Evolutionary conservation across 2,329 filamentous ascomycete genomes (phyloP).

Genomic region (Penicillium digitatum): DNA sequence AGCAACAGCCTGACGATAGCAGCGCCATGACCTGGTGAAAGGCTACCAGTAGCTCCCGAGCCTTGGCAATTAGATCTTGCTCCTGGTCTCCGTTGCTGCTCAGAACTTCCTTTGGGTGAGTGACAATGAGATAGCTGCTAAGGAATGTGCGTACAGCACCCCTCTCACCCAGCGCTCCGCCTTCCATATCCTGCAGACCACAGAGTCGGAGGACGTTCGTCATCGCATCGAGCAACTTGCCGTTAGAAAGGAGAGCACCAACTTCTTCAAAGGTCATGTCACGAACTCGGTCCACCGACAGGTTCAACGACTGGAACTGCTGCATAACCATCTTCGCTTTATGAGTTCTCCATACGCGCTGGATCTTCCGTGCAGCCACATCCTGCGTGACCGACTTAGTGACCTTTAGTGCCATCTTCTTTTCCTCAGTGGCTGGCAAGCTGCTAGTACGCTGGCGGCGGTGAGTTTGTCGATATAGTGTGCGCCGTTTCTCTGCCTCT

Average conservation of each 20-base stretch:
- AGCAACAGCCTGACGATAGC: constrained; percentile 44
- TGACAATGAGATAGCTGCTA: constrained; percentile 60
- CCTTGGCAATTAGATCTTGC: constrained; percentile 58
- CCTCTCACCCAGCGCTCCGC: constrained; percentile 46
- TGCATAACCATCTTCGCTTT: constrained; percentile 48
- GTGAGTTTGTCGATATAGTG: constrained; percentile 45
- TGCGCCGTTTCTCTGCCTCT: constrained; percentile 57
- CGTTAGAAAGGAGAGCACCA: constrained; percentile 52
- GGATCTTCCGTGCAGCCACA: constrained; percentile 55
- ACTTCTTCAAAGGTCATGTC: constrained; percentile 58
- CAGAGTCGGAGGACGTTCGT: constrained; percentile 55
- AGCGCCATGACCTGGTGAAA: constrained; percentile 54
- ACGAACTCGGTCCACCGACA: constrained; percentile 52
- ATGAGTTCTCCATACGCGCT: constrained; percentile 55
- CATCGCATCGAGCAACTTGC: constrained; percentile 52
- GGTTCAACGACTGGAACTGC: constrained; percentile 49
- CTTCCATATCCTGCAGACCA: constrained; percentile 51
- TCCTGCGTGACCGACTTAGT: constrained; percentile 46
- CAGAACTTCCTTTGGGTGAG: constrained; percentile 58
- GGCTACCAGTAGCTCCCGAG: constrained; percentile 54
- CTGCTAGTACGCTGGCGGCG: constrained; percentile 53
- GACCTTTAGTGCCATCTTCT: constrained; percentile 36
- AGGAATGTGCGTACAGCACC: constrained; percentile 59
- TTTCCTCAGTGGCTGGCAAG: constrained; percentile 45
- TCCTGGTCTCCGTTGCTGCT: constrained; percentile 61